Evolutionary conservation across 441 rosid species (phyloP).

Genomic region (Sinapis alba): DNA sequence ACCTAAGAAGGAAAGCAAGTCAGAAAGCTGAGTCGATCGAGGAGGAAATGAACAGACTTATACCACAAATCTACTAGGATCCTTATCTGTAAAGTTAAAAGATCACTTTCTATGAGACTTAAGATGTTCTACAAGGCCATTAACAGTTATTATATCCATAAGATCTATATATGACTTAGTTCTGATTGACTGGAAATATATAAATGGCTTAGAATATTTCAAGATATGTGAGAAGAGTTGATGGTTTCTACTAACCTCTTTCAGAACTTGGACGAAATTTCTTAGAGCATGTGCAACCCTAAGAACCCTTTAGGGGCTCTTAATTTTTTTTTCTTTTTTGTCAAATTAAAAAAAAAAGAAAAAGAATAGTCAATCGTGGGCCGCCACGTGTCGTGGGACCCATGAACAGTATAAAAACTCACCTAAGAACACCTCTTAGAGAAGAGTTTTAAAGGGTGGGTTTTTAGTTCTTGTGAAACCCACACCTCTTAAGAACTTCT

Average conservation of each 20-base stretch:
- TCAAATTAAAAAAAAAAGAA: too few relatives aligned
- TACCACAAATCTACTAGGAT: background rate
- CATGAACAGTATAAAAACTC: too few relatives aligned
- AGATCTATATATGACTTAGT: background rate
- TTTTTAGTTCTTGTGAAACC: too few relatives aligned
- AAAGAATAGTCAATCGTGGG: too few relatives aligned
- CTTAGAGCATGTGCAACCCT: too few relatives aligned
- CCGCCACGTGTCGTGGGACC: too few relatives aligned
- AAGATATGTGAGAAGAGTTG: background rate
- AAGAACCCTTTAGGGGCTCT: too few relatives aligned
- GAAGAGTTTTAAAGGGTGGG: too few relatives aligned
- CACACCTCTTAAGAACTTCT: too few relatives aligned
- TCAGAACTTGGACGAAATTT: constrained; percentile 76
- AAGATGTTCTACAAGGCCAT: background rate
- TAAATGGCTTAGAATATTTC: background rate
- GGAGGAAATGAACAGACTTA: background rate
- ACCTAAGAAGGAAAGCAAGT: constrained; percentile 49
- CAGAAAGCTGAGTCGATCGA: background rate
- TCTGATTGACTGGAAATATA: background rate
- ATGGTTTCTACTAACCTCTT: constrained; percentile 53
- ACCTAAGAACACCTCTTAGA: too few relatives aligned
- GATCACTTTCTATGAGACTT: background rate
- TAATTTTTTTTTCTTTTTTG: too few relatives aligned
- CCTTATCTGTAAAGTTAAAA: background rate
- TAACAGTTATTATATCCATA: background rate